Evolutionary conservation across 192 early-diverging fungal genomes (phyloP), one percentile per base, ranked within the genome.

Genomic region (Coemansia sp.): DNA sequence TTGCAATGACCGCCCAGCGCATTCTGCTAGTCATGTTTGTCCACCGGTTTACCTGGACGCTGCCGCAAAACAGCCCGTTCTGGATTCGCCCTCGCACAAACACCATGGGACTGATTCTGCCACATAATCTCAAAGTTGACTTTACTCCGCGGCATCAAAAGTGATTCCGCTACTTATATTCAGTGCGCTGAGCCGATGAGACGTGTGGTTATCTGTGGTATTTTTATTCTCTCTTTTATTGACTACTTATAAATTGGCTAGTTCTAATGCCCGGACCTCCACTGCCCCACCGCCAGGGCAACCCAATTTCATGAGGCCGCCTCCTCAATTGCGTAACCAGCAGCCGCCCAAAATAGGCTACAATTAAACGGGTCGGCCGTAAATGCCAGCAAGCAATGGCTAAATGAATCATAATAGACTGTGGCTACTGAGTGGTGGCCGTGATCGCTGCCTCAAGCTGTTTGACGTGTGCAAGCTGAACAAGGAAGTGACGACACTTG

Each of bases 391-490:
- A 64, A 57, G 57, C 19, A 58, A 58, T 9, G 35, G 32, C 5
- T 63, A 92, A 67, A 98, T 94, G 95, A 99, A 99, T 72, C 86
- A 86, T 41, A 99, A 99, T 81, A 95, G 97, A 12, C 91, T 93
- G 67, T 98, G 95, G 97, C 80, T 99, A 2, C 85, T 91, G 5
- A 94, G 90, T 10, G 93, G 91, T 0, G 92, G 90, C 47, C 77
- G 93, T 58, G 97, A 99, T 76, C 91, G 94, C 62, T 69, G 94
- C 32, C 77, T 99, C 29, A 92, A 95, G 68, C 83, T 99, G 10
- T 99, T 91, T 76, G 97, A 99, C 75, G 92, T 99, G 23, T 82
- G 97, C 6, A 93, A 87, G 48, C 92, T 98, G 88, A 90, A 91
- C 60, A 74, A 73, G 39, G 94, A 96, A 62, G 47, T 98, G 52